Evolutionary conservation across 805 yeast genomes (phyloP).

Genomic region (Cyberlindnera xylosilytica): DNA sequence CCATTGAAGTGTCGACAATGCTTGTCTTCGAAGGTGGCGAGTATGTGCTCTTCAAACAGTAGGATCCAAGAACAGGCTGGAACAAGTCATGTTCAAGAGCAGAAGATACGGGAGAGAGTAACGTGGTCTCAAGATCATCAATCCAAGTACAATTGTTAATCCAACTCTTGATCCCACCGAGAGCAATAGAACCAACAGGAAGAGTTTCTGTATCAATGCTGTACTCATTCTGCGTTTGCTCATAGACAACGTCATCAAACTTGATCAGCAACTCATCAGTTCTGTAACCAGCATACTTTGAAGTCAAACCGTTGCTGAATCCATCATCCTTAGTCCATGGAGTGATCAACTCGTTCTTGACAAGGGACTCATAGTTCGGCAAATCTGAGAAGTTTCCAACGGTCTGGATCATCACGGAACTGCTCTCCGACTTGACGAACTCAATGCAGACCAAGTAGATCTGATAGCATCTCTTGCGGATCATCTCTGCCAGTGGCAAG

Average conservation of each 20-base stretch:
- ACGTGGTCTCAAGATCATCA: conserved; percentile 31
- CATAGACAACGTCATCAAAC: conserved; percentile 11
- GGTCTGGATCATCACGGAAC: conserved; percentile 34
- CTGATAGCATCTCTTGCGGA: conserved; percentile 44
- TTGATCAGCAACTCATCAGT: conserved; percentile 38
- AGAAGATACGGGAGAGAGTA: conserved; percentile 37
- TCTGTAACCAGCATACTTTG: conserved; percentile 37
- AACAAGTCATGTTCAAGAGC: conserved; percentile 42
- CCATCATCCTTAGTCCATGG: conserved; percentile 34
- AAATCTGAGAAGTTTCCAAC: conserved; percentile 42
- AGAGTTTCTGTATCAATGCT: conserved; percentile 17
- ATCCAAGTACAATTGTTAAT: conserved; percentile 32
- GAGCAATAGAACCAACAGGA: conserved; percentile 31
- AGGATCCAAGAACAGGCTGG: conserved; percentile 25
- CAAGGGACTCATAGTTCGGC: conserved; percentile 18
- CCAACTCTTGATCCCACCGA: conserved; percentile 31
- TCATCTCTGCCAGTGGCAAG: conserved; percentile 22
- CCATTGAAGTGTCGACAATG: conserved; percentile 75
- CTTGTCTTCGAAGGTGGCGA: conserved; percentile 47
- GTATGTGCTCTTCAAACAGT: conserved; percentile 33
- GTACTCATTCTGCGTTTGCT: conserved; percentile 11
- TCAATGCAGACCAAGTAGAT: conserved; percentile 37
- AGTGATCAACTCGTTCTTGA: conserved; percentile 17
- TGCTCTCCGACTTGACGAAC: conserved; percentile 21
- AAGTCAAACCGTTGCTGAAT: conserved; percentile 51